These are phyloP conservation scores for Colletotrichum shisoi DNA, from an alignment of 2,329 filamentous ascomycete species.

Conservation along the genomic window DNA sequence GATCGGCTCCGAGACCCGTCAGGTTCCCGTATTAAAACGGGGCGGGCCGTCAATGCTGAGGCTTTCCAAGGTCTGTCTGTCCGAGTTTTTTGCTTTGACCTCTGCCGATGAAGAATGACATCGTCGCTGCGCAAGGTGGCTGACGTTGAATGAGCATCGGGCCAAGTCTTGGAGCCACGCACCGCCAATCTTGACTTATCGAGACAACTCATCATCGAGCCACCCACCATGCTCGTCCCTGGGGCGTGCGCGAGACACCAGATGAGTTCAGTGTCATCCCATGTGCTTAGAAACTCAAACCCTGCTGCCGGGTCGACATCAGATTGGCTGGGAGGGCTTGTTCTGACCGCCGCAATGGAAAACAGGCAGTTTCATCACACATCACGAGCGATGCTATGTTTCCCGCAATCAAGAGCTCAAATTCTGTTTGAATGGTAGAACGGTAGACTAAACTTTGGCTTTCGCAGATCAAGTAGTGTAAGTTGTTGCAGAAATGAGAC, in stretches of 20 bases:
- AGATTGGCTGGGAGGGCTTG: neutral
- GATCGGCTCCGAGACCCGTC: neutral
- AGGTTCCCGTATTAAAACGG: neutral
- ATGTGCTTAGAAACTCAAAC: neutral
- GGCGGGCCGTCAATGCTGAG: neutral
- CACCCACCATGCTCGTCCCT: neutral
- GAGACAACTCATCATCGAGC: conserved; percentile 25
- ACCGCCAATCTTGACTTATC: conserved; percentile 6
- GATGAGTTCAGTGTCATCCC: conserved; percentile 10
- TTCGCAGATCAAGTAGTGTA: too few relatives aligned
- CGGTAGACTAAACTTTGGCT: neutral
- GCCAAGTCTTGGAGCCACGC: neutral
- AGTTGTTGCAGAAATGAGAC: too few relatives aligned
- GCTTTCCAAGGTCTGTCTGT: neutral
- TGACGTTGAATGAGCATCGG: neutral
- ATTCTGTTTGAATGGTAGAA: too few relatives aligned
- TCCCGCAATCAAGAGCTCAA: neutral
- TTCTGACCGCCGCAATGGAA: neutral
- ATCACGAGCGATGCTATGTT: neutral
- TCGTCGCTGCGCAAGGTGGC: neutral
- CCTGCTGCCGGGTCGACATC: conserved; percentile 18
- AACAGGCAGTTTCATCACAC: neutral
- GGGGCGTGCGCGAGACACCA: neutral
- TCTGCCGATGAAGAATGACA: conserved; percentile 6
- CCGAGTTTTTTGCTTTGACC: neutral